Evolutionary conservation across 108 stramenopile species (phyloP), one percentile per base, ranked within the genome.

Genomic region (Conticribra weissflogii): DNA sequence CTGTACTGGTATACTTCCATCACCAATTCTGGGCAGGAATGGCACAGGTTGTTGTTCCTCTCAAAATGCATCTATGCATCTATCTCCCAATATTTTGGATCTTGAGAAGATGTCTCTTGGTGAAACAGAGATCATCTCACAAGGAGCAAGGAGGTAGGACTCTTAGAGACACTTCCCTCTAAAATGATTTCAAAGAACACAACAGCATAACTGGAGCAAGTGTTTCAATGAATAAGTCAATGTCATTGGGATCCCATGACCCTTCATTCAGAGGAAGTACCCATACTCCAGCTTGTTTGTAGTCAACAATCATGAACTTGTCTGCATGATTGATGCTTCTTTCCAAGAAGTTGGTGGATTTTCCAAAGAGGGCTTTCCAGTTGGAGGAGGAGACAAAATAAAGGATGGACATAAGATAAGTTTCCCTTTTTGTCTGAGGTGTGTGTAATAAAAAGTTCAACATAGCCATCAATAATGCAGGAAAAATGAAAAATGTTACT

Each of bases 251-350:
- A 29, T 36, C 52, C 8, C 54, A 62, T 25, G 62, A 59, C 24
- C 56, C 76, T 28, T 65, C 63, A 12, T 54, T 34, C 18, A 61
- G 68, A 31, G 61, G 48, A 59, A 33, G 62, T 25, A 29, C 44
- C 25, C 19, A 49, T 27, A 31, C 19, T 21, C 56, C 12, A 54
- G 66, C 54, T 24, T 46, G 95, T 51, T 90, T 85, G 41, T 88
- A 83, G 59, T 97, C 96, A 31, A 96, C 85, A 72, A 97, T 97
- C 96, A 97, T 97, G 81, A 86, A 93, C 75, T 98, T 97, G 71
- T 97, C 93, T 0, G 93, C 94, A 66, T 97, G 90, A 52, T 98
- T 96, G 23, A 95, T 94, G 60, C 88, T 91, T 31, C 92, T 78
- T 80, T 98, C 97, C 50, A 98, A 78, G 3, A 92, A 95, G 59